phyloP scores from a whole-genome alignment of 2,329 filamentous ascomycete species.

The Colletotrichum liaoningense region DNA sequence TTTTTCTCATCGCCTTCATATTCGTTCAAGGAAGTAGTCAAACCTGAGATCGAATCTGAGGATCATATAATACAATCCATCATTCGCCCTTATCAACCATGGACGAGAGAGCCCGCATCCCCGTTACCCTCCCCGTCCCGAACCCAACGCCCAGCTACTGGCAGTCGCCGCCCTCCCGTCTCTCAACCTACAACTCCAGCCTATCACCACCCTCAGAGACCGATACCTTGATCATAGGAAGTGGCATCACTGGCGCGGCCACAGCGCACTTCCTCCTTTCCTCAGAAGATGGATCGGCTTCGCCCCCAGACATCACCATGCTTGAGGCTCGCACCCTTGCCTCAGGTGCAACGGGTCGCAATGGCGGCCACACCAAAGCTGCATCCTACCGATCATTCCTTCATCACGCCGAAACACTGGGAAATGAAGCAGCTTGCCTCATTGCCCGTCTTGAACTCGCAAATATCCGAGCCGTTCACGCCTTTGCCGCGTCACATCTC shows the following conservation, averaged over 20 bases:
- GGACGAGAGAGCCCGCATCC: constrained; percentile 22
- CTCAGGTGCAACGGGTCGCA: constrained; percentile 65
- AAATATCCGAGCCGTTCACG: constrained; percentile 66
- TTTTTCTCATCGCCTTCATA: not conserved
- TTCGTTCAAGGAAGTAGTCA: not conserved
- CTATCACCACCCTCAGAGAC: constrained; percentile 48
- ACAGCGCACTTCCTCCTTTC: constrained; percentile 46
- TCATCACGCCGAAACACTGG: constrained; percentile 56
- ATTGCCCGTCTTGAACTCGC: constrained; percentile 64
- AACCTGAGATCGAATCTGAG: not conserved
- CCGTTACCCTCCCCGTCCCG: constrained; percentile 47
- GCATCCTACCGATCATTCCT: constrained; percentile 62
- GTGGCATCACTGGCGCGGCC: constrained; percentile 63
- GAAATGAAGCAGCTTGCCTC: constrained; percentile 59
- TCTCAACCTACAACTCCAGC: constrained; percentile 38
- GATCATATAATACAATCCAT: not conserved
- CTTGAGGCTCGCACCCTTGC: constrained; percentile 62
- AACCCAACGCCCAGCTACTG: constrained; percentile 59
- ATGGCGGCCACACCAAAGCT: constrained; percentile 64
- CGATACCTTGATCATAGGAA: constrained; percentile 65
- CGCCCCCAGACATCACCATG: constrained; percentile 50
- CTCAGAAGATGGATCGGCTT: constrained; percentile 21
- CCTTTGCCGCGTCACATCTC: constrained; percentile 58
- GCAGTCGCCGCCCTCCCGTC: constrained; percentile 53
- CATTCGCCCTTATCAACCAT: not conserved